Evolutionary conservation across 1,284 basidiomycete genomes (phyloP).

Genomic region (Cutaneotrichosporon mucoides): DNA sequence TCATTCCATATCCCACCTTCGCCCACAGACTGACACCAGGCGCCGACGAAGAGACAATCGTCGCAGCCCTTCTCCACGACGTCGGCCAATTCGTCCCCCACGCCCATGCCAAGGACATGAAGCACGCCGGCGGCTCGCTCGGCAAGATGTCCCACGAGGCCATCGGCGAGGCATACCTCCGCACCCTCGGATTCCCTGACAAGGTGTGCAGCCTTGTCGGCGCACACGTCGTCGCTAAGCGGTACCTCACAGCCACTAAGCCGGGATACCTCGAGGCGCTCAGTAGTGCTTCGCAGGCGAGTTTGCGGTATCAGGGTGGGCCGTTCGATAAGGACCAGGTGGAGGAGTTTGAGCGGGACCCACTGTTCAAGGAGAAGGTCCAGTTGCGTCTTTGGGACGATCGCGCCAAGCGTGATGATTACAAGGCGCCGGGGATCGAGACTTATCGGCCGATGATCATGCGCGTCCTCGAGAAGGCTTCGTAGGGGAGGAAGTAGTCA

Average conservation of each 20-base stretch:
- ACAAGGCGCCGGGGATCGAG: constrained; percentile 25
- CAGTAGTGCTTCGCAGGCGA: constrained; percentile 23
- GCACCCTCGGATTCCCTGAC: constrained; percentile 29
- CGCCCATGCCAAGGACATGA: constrained; percentile 23
- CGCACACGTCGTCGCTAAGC: constrained; percentile 39
- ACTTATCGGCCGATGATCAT: constrained; percentile 13
- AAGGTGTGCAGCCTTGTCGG: constrained; percentile 37
- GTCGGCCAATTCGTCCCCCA: constrained; percentile 40
- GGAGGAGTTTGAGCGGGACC: constrained; percentile 29
- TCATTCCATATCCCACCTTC: too few species aligned
- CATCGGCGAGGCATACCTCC: constrained; percentile 33
- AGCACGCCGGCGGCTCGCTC: constrained; percentile 20
- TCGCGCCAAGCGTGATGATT: constrained; percentile 28
- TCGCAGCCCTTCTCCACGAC: constrained; percentile 43
- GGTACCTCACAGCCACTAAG: constrained; percentile 27
- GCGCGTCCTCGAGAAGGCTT: constrained; percentile 9
- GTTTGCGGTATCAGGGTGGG: constrained; percentile 34
- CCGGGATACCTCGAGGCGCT: constrained; percentile 29
- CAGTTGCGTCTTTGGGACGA: constrained; percentile 39
- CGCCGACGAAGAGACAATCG: constrained; percentile 33
- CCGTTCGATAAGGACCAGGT: constrained; percentile 31
- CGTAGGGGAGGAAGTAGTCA: too few species aligned
- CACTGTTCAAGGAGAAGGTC: constrained; percentile 29
- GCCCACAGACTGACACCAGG: constrained; percentile 13
- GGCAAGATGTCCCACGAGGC: constrained; percentile 34